A percentile compares a stretch with the other conserved stretches of the same genome.
These are phyloP conservation scores for Eutrema japonicum DNA, from an alignment of 345 rosid species.

Conservation along the genomic window DNA sequence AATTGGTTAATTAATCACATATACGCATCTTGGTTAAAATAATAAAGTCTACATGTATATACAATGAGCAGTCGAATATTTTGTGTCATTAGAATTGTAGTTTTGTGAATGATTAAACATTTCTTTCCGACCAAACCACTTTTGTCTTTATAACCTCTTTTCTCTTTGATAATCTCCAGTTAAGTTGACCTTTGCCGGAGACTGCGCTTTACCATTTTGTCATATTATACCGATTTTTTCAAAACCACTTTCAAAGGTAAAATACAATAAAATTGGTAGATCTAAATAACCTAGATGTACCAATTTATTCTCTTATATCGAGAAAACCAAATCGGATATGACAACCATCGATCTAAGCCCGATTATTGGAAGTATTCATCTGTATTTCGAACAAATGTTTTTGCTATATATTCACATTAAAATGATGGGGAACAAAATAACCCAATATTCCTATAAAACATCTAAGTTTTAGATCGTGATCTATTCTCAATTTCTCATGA, in stretches of 20 bases:
- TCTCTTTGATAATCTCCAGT: constrained; percentile 21
- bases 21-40: constrained; percentile 21
- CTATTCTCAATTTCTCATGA: not conserved
- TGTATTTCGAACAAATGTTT: constrained; percentile 3
- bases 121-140: constrained; percentile 32
- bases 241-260: constrained; percentile 1
- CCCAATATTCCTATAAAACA: constrained; percentile 5
- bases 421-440: not conserved
- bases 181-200: constrained; percentile 56
- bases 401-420: not conserved
- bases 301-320: constrained; percentile 17
- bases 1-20: not conserved
- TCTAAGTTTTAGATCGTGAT: not conserved
- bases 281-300: not conserved
- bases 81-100: constrained; percentile 41
- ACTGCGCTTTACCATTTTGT: constrained; percentile 40
- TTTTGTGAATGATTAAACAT: constrained; percentile 43
- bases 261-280: not conserved
- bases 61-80: constrained; percentile 40
- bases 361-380: constrained; percentile 19
- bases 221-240: constrained; percentile 19
- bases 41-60: constrained; percentile 26
- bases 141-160: constrained; percentile 25
- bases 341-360: constrained; percentile 19
- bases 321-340: constrained; percentile 30